phyloP scores from a whole-genome alignment of 2,329 filamentous ascomycete species.

The Neurospora sp. region DNA sequence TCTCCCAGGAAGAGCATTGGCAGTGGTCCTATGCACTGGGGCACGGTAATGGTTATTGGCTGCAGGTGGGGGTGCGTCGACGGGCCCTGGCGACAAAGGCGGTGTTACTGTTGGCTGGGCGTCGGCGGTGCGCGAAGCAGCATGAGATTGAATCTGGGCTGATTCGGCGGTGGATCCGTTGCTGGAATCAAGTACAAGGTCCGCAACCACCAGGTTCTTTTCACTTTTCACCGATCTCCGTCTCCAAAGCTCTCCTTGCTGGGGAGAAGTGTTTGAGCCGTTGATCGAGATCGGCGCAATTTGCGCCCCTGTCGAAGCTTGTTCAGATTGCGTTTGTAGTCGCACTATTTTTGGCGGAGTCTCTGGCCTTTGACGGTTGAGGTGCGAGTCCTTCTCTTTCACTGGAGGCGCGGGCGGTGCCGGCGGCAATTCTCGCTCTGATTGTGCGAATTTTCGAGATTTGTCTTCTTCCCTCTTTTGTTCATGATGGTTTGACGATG shows the following conservation, averaged over 20 bases:
- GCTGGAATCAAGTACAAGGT: constrained; percentile 37
- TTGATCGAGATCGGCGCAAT: constrained; percentile 5
- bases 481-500: constrained; percentile 18
- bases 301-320: constrained; percentile 7
- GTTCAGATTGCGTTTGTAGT: constrained; percentile 4
- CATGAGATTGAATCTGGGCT: constrained; percentile 9
- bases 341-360: constrained; percentile 4
- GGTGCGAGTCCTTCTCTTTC: constrained; percentile 19
- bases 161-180: constrained; percentile 39
- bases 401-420: constrained; percentile 21
- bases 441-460: constrained; percentile 1
- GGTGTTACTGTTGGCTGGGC: constrained; percentile 17
- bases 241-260: constrained; percentile 33
- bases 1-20: constrained; percentile 19
- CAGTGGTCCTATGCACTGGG: constrained; percentile 11
- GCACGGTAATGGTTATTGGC: constrained; percentile 3
- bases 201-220: constrained; percentile 34
- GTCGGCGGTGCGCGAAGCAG: constrained; percentile 4
- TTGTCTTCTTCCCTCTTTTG: constrained; percentile 5
- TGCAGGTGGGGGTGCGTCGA: constrained; percentile 6
- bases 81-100: constrained; percentile 8
- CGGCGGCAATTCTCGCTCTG: constrained; percentile 11
- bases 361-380: constrained; percentile 3
- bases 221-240: constrained; percentile 41
- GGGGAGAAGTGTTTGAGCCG: constrained; percentile 9